A percentile compares a stretch with the other conserved stretches of the same genome.
phyloP scores from a whole-genome alignment of 805 yeast genomes.

The Komagataella kurtzmanii region DNA sequence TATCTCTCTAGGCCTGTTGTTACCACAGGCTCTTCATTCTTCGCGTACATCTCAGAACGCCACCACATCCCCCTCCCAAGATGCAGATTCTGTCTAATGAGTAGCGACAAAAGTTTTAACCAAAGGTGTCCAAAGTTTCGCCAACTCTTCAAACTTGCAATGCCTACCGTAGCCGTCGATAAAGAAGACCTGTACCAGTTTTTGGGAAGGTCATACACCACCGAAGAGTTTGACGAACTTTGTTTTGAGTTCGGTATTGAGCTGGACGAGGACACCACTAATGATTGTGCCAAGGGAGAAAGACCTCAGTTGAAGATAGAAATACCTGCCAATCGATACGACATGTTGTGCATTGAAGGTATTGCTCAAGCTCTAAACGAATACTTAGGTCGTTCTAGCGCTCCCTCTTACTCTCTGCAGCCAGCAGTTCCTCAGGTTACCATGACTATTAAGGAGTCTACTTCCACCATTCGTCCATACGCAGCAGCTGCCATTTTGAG shows the following conservation, averaged over 20 bases:
- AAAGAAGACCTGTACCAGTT: conserved; percentile 82
- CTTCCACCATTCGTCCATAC: conserved; percentile 70
- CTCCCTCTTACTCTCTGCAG: conserved; percentile 56
- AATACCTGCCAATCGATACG: conserved; percentile 97
- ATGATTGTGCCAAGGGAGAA: conserved; percentile 57
- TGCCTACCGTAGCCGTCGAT: conserved; percentile 97
- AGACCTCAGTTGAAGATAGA: conserved; percentile 97
- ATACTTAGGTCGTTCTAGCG: conserved; percentile 54
- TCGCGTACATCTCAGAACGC: background rate
- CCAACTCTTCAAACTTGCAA: conserved; percentile 14
- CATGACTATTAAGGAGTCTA: conserved; percentile 65
- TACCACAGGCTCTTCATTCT: background rate
- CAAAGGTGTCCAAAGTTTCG: background rate
- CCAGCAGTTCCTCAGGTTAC: conserved; percentile 47
- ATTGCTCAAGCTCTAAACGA: conserved; percentile 91
- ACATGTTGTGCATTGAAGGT: conserved; percentile 96
- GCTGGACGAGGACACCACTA: conserved; percentile 93
- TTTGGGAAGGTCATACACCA: conserved; percentile 56
- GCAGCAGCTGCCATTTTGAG: conserved; percentile 93
- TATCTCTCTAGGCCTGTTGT: background rate
- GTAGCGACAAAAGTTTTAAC: background rate
- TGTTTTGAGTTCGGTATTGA: conserved; percentile 97
- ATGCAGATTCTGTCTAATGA: background rate
- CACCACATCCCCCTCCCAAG: background rate
- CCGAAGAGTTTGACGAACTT: conserved; percentile 90